A percentile compares a stretch with the other conserved stretches of the same genome.
Conservation (phyloP, 768 basidiomycete genomes). For the Trametes cubensis region DNA sequence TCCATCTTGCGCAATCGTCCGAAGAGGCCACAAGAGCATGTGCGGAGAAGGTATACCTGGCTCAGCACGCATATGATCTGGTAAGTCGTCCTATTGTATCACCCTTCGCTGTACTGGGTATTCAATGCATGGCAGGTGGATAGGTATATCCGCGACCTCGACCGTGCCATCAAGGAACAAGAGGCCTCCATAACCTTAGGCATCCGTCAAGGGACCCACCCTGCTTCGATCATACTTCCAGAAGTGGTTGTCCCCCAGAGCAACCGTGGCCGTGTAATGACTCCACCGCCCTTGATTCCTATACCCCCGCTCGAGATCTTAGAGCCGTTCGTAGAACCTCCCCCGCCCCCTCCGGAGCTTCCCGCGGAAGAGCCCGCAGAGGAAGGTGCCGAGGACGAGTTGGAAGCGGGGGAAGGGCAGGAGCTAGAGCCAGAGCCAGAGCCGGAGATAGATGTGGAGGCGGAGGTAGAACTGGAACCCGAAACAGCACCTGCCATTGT, state of each 20-base stretch:
- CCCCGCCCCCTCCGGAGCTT: neutral
- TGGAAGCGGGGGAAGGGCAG: neutral
- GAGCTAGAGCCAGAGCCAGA: neutral
- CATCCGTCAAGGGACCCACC: constrained; percentile 55
- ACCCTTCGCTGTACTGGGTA: neutral
- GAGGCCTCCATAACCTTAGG: constrained; percentile 58
- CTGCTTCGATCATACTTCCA: constrained; percentile 58
- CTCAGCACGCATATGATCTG: constrained; percentile 68
- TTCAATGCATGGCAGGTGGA: constrained; percentile 57
- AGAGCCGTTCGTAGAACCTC: neutral
- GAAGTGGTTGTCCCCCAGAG: constrained; percentile 61
- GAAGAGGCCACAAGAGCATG: constrained; percentile 64
- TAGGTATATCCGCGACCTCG: constrained; percentile 75
- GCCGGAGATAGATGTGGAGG: too few species aligned
- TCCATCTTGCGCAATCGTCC: constrained; percentile 57
- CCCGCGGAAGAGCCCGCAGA: neutral
- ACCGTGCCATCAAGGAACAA: constrained; percentile 70
- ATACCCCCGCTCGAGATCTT: neutral
- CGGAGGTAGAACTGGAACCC: neutral
- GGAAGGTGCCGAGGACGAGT: neutral
- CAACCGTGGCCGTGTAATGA: constrained; percentile 33
- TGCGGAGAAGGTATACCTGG: constrained; percentile 79
- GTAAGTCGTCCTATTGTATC: constrained; percentile 42
- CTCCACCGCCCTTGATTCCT: constrained; percentile 36
- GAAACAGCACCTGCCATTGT: neutral